Evolutionary conservation across 208 protist genomes (phyloP).

Genomic region (Trypanosoma theileri): DNA sequence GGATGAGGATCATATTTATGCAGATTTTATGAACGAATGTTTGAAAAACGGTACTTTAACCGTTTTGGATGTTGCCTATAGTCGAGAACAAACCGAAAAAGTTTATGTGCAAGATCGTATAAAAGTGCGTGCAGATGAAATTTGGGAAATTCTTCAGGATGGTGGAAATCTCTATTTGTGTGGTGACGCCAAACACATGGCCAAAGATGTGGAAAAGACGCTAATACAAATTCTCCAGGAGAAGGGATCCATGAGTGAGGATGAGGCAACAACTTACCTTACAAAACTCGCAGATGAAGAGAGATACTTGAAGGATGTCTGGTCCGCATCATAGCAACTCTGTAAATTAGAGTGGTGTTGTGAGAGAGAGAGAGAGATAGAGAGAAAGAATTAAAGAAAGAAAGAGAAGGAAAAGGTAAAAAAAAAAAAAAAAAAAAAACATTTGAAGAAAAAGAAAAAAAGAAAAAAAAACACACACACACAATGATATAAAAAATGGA

Average conservation of each 20-base stretch:
- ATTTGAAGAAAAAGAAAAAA: too few relatives aligned
- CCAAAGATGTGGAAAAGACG: conserved; percentile 82
- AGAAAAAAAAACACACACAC: too few relatives aligned
- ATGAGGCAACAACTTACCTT: conserved; percentile 54
- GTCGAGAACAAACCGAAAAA: conserved; percentile 74
- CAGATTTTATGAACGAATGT: conserved; percentile 64
- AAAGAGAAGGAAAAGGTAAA: background rate
- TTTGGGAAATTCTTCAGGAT: conserved; percentile 71
- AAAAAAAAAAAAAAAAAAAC: too few relatives aligned
- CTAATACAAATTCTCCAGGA: conserved; percentile 52
- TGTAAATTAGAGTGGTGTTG: background rate
- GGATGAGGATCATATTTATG: conserved; percentile 85
- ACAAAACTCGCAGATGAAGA: conserved; percentile 55
- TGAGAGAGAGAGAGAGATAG: conserved; percentile 14
- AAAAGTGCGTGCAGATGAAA: conserved; percentile 44
- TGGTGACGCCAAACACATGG: conserved; percentile 92
- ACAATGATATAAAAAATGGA: too few relatives aligned
- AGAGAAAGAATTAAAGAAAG: conserved; percentile 15
- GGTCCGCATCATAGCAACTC: conserved; percentile 54
- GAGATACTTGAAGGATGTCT: conserved; percentile 87
- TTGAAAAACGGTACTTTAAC: conserved; percentile 65
- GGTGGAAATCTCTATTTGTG: conserved; percentile 90
- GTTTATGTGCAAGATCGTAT: conserved; percentile 92
- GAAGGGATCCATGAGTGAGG: conserved; percentile 45
- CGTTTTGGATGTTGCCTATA: conserved; percentile 79